Evolutionary conservation across 805 yeast genomes (phyloP).

Genomic region (Sporopachydermia quercuum): DNA sequence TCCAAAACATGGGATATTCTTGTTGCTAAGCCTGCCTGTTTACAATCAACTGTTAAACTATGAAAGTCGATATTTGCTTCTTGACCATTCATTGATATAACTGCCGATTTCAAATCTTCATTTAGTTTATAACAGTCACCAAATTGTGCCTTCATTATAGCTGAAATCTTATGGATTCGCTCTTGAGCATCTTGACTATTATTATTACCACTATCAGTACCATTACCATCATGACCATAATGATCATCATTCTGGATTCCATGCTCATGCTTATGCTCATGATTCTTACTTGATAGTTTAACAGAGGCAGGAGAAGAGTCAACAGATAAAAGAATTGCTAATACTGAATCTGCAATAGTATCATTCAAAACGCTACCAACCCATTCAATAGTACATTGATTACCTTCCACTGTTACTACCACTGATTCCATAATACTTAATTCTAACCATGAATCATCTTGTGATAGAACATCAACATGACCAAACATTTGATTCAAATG

Average conservation of each 20-base stretch:
- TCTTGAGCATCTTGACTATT: constrained; percentile 21
- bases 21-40: constrained; percentile 61
- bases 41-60: constrained; percentile 54
- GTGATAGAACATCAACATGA: constrained; percentile 42
- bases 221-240: constrained; percentile 13
- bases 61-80: constrained; percentile 56
- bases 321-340: constrained; percentile 80
- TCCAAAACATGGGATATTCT: constrained; percentile 70
- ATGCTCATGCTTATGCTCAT: constrained; percentile 26
- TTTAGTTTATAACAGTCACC: constrained; percentile 48
- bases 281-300: constrained; percentile 55
- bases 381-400: constrained; percentile 70
- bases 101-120: constrained; percentile 31
- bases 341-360: constrained; percentile 84
- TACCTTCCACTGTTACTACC: constrained; percentile 31
- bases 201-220: constrained; percentile 21
- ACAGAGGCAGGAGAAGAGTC: constrained; percentile 94
- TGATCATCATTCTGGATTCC: constrained; percentile 14
- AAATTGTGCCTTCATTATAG: constrained; percentile 69
- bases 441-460: constrained; percentile 6
- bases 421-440: constrained; percentile 53
- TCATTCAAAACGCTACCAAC: constrained; percentile 79
- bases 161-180: constrained; percentile 38
- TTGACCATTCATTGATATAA: constrained; percentile 57
- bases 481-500: constrained; percentile 96